Evolutionary conservation across 495 filamentous ascomycete species (phyloP), one percentile per base, ranked within the genome.

Genomic region (Penicillium simplicissimum): DNA sequence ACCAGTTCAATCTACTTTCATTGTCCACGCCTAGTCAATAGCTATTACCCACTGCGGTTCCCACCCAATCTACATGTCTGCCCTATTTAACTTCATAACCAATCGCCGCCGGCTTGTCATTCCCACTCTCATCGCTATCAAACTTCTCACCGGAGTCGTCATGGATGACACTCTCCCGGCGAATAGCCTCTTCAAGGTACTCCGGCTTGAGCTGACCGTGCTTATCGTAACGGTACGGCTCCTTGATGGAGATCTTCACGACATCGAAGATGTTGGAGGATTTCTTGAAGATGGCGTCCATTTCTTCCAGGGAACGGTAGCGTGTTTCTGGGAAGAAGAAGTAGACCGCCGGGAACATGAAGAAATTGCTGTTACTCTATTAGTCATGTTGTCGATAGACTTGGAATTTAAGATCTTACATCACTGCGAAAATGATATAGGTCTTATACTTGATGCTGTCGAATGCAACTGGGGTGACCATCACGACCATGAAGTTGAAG

Each of bases 311-410:
- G 7, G 84, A 85, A 19, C 87, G 85, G 64, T 84, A 85, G 14
- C 84, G 84, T 0, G 88, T 91, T 70, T 91, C 88, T 0, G 88
- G 88, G 69, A 85, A 89, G 82, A 90, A 87, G 77, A 88, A 86
- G 74, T 87, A 88, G 37, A 69, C 67, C 17, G 57, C 61, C 7
- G 67, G 67, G 61, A 69, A 64, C 34, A 69, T 69, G 35, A 67
- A 69, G 1, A 64, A 65, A 45, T 69, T 69, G n/a, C 67, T 58
- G 42, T 40, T 0, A 11, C 23, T 45, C 0, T 15, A 54, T 61
- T 28, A 65, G 62, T 60, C 45, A 53, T 45, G 9, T 7, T 59
- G 14, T 36, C 42, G 42, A 42, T 52, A 7, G 14, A 13, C 2
- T 55, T 28, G 21, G 11, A 2, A 40, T 8, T 23, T 42, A 2